Conservation (phyloP, 2,329 filamentous ascomycete genomes). For the Chaetomiaceae sp. region DNA sequence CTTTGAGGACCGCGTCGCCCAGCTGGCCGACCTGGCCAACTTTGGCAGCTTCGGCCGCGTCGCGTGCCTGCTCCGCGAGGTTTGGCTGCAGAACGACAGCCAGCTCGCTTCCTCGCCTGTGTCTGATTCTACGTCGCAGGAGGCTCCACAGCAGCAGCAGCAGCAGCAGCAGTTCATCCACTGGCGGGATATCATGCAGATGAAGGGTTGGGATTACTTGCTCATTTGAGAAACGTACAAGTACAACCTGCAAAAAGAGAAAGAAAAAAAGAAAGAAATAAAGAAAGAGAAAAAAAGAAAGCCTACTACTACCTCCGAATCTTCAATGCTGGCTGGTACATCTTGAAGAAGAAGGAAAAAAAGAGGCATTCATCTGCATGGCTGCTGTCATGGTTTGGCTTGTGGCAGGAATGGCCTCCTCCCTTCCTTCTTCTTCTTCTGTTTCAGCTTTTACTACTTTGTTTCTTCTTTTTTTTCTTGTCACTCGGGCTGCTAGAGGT, state of each 20-base stretch:
- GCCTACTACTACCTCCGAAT: too few species aligned
- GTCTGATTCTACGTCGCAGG: constrained; percentile 9
- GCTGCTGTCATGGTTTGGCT: neutral
- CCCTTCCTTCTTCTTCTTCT: constrained; percentile 4
- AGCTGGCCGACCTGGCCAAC: constrained; percentile 71
- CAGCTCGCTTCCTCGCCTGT: constrained; percentile 22
- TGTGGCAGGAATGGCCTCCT: constrained; percentile 26
- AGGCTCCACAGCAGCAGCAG: constrained; percentile 27
- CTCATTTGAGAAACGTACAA: constrained; percentile 71
- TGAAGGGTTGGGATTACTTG: constrained; percentile 88
- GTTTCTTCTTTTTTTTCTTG: constrained; percentile 10
- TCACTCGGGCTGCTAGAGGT: constrained; percentile 20
- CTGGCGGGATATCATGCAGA: constrained; percentile 92
- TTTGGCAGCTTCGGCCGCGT: constrained; percentile 85
- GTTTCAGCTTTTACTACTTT: constrained; percentile 1
- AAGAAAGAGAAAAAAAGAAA: neutral
- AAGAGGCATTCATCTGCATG: constrained; percentile 2
- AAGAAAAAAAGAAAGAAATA: neutral
- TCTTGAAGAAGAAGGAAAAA: constrained; percentile 23
- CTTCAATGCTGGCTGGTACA: constrained; percentile 16
- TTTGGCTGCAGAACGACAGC: constrained; percentile 73
- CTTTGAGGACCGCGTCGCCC: constrained; percentile 68
- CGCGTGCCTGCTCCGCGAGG: constrained; percentile 70
- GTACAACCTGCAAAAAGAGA: too few species aligned
- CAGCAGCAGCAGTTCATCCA: constrained; percentile 61